Conservation (phyloP, 1,139 yeast species). For the Saccharomyces hybrid region DNA sequence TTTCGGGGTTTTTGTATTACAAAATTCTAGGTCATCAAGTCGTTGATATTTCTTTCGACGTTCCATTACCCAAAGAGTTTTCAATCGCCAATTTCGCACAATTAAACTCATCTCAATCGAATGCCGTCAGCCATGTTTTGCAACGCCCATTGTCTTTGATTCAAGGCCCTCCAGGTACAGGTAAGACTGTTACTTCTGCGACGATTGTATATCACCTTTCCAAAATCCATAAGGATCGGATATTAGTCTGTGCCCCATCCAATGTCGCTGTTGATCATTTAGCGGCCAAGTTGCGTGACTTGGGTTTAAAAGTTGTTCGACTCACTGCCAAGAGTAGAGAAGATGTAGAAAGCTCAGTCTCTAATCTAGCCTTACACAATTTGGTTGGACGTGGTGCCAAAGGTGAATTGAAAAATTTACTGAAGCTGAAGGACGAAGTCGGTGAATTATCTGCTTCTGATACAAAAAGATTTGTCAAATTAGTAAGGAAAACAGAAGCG, state of each 20-base stretch:
- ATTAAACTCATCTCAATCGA: conserved; percentile 68
- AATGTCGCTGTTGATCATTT: conserved; percentile 93
- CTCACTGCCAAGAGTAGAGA: conserved; percentile 72
- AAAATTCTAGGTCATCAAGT: conserved; percentile 78
- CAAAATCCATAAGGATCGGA: conserved; percentile 47
- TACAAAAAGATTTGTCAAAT: conserved; percentile 38
- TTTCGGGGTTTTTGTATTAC: conserved; percentile 71
- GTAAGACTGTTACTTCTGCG: conserved; percentile 91
- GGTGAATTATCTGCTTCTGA: conserved; percentile 64
- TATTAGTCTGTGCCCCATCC: conserved; percentile 90
- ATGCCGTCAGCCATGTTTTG: conserved; percentile 68
- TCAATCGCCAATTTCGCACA: conserved; percentile 63
- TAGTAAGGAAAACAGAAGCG: conserved; percentile 43
- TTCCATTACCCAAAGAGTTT: conserved; percentile 51
- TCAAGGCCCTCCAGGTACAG: conserved; percentile 95
- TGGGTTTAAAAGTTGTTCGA: conserved; percentile 73
- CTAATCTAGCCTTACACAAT: conserved; percentile 48
- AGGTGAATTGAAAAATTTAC: conserved; percentile 51
- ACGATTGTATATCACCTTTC: conserved; percentile 75
- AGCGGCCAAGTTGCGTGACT: conserved; percentile 56
- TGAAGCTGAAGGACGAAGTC: conserved; percentile 52
- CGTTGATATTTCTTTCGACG: conserved; percentile 53
- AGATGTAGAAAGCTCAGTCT: conserved; percentile 61
- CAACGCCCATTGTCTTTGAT: conserved; percentile 73
- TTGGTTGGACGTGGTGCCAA: conserved; percentile 41